These are phyloP conservation scores for Phytopythium mirpurense DNA, from an alignment of 352 stramenopile genomes.

Conservation along the genomic window DNA sequence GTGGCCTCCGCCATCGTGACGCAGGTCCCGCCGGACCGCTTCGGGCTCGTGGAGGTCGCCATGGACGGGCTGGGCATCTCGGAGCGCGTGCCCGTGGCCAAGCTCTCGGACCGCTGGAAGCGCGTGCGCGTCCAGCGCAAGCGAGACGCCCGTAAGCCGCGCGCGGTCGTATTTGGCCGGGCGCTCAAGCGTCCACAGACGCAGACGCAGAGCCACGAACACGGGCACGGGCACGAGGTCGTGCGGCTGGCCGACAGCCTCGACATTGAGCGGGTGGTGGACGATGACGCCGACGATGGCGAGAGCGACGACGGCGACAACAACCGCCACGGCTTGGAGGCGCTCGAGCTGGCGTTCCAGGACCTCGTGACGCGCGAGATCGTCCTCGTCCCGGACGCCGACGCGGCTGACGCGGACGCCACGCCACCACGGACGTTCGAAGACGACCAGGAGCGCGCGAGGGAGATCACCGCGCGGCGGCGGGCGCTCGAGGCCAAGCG, in stretches of 20 bases:
- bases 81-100: slow-evolving; percentile 46
- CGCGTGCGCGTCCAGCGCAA: slow-evolving; percentile 42
- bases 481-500: slow-evolving; percentile 27
- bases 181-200: slow-evolving; percentile 9
- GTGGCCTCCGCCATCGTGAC: slow-evolving; percentile 56
- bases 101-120: slow-evolving; percentile 60
- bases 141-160: slow-evolving; percentile 26
- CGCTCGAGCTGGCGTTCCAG: slow-evolving; percentile 49
- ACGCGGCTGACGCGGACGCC: slow-evolving; percentile 15
- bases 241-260: slow-evolving; percentile 19
- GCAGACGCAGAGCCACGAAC: slow-evolving; percentile 15
- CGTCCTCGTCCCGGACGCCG: slow-evolving; percentile 16
- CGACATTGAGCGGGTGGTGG: slow-evolving; percentile 29
- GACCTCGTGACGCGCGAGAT: slow-evolving; percentile 46
- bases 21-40: slow-evolving; percentile 43
- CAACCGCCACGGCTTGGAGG: slow-evolving; percentile 1
- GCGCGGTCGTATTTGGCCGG: slow-evolving; percentile 43
- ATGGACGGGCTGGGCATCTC: slow-evolving; percentile 46
- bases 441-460: slow-evolving; percentile 20
- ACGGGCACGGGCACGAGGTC: slow-evolving; percentile 11
- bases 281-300: slow-evolving; percentile 26
- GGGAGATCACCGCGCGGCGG: slow-evolving; percentile 38
- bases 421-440: slow-evolving; percentile 21
- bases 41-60: slow-evolving; percentile 51
- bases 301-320: slow-evolving; percentile 18